Conservation (phyloP, 129 eudicot genomes). For the Calendula officinalis region DNA sequence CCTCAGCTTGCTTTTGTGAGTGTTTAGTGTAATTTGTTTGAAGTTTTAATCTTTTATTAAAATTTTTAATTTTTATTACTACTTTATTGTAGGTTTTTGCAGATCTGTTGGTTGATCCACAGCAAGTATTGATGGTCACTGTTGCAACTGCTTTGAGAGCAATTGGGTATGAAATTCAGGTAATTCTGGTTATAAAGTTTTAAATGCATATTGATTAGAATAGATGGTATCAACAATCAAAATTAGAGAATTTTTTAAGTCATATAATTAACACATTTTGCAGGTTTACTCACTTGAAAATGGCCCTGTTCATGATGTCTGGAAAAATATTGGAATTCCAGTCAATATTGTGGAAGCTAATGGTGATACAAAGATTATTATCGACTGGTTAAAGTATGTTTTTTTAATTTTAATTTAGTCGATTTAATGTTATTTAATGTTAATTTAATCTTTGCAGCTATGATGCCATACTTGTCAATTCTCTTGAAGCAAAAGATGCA, state of each 20-base stretch:
- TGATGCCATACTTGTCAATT: constrained; percentile 77
- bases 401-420: background rate
- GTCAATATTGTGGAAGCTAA: constrained; percentile 40
- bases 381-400: constrained; percentile 94
- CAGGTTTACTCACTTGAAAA: constrained; percentile 86
- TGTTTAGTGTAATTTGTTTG: background rate
- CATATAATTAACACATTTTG: constrained; percentile 1
- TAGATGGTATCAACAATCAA: background rate
- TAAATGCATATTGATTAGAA: background rate
- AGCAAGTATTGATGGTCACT: constrained; percentile 80
- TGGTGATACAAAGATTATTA: constrained; percentile 32
- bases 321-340: constrained; percentile 63
- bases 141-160: constrained; percentile 71
- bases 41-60: background rate
- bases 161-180: constrained; percentile 94
- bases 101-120: constrained; percentile 75
- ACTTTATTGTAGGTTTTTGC: constrained; percentile 68
- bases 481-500: constrained; percentile 57
- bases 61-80: constrained; percentile 20
- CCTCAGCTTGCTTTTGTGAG: constrained; percentile 92
- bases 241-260: background rate
- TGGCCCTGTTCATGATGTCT: constrained; percentile 65
- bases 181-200: constrained; percentile 26
- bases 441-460: constrained; percentile 57
- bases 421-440: background rate